phyloP scores from a whole-genome alignment of 2,329 filamentous ascomycete genomes.

The Seiridium unicorne region DNA sequence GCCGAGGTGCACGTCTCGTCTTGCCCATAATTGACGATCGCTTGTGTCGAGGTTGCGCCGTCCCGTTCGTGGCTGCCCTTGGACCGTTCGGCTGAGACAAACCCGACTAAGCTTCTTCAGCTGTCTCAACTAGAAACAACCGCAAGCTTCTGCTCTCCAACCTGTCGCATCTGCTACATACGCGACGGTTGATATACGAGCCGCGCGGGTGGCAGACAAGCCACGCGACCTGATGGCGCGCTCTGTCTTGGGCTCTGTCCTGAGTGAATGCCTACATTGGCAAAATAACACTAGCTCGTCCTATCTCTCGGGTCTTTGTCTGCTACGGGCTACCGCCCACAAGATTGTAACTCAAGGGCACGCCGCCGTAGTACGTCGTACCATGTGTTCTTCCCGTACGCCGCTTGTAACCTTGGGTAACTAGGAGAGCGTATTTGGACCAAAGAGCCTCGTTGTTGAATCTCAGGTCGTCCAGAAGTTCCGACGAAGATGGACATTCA shows the following conservation, averaged over 20 bases:
- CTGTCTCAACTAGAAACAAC: neutral
- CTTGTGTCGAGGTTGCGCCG: neutral
- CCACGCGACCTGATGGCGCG: neutral
- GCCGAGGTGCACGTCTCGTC: neutral
- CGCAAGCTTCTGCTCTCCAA: neutral
- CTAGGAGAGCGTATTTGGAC: conserved; percentile 10
- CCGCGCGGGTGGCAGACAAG: neutral
- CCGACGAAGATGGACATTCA: neutral
- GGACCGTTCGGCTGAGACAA: neutral
- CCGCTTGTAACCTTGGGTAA: conserved; percentile 6
- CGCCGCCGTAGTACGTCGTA: neutral
- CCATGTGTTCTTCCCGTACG: neutral
- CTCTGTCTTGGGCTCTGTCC: neutral
- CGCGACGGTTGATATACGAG: neutral
- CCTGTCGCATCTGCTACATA: neutral
- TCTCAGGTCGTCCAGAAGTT: neutral
- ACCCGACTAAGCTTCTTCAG: neutral
- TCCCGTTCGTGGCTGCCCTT: neutral
- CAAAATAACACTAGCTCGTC: too few relatives aligned
- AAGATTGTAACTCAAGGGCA: neutral
- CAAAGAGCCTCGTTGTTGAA: conserved; percentile 10
- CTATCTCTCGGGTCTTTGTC: too few relatives aligned
- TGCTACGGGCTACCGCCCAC: neutral
- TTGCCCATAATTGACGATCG: neutral
- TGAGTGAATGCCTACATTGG: too few relatives aligned